Percentiles rank a stretch among this genome's conserved stretches.
These are phyloP conservation scores for Neurospora crassa DNA, from an alignment of 2,329 filamentous ascomycete genomes.

Conservation along the genomic window DNA sequence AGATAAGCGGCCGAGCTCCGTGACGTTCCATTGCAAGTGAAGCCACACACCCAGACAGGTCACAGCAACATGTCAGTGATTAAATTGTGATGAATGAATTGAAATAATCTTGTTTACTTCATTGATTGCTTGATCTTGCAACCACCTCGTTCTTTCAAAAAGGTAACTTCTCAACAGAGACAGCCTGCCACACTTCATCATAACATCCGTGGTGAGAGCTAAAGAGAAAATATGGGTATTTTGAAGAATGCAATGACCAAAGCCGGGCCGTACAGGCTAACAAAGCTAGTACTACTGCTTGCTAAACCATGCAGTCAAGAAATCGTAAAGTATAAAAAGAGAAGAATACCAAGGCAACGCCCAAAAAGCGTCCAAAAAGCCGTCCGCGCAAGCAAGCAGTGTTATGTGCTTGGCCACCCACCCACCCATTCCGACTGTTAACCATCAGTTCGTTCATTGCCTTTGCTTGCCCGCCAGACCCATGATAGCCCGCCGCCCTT, in stretches of 20 bases:
- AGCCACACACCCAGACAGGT: not conserved
- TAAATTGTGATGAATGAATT: not conserved
- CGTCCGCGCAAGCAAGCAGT: not conserved
- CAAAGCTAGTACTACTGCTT: not conserved
- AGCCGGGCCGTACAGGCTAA: not conserved
- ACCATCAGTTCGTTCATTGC: not conserved
- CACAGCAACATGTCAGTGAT: not conserved
- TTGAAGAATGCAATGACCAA: not conserved
- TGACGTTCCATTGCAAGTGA: not conserved
- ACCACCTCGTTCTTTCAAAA: not conserved
- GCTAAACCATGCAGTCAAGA: slow-evolving; percentile 1
- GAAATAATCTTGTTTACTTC: not conserved
- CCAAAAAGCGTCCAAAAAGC: not conserved
- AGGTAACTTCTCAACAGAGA: not conserved
- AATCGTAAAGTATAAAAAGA: not conserved
- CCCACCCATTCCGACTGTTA: not conserved
- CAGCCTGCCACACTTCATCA: not conserved
- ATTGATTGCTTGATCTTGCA: not conserved
- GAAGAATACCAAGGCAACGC: not conserved
- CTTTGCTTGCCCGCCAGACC: not conserved
- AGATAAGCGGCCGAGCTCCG: not conserved
- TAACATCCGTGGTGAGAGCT: not conserved
- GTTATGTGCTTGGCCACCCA: not conserved
- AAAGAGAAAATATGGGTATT: not conserved
- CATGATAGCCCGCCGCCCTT: not conserved